Base-by-base conservation (phyloP, 2,329 filamentous ascomycete genomes). In the Fusarium falciforme region DNA sequence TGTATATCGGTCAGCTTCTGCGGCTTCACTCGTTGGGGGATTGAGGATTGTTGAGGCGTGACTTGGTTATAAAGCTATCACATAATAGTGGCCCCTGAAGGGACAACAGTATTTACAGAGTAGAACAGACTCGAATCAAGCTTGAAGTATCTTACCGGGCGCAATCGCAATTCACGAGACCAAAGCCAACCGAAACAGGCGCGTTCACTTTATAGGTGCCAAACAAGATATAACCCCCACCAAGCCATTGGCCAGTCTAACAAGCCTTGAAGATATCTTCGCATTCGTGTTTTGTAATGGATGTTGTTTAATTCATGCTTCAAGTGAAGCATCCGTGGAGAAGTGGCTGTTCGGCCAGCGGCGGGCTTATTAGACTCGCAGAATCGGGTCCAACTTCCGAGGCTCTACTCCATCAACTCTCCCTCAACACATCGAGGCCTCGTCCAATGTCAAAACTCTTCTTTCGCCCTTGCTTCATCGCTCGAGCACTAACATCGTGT, bases 321-420 rank as follows among this genome's bases (percentile, higher is more conserved):
- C 25, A n/a, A 2, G 6, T 14, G 16, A 29, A n/a, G 33, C 29
- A 2, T 27, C 31, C 40, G 31, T 20, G 29, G 25, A 61, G 36
- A 60, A 67, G 52, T 33, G 36, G 36, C 57, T 14, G 8, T 33
- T 33, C 31, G 57, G 36, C 52, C 42, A 36, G 61, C 49, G 14
- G 35, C 69, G 52, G 60, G 33, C 31, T 38, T 63, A 31, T n/a
- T 27, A 44, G 20, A 57, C 11, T 44, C 8, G 7, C 17, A 38
- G 61, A 38, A 63, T 12, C 22, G 72, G 72, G 40, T 14, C 72
- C 65, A 67, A 31, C 52, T 66, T 67, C 66, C 61, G 64, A 35
- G 14, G 14, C 17, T 58, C 36, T 36, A 35, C 27, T 60, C 27
- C 20, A 20, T 74, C 68, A 62, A 36, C 31, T 36, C 8, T 20